These are phyloP conservation scores for Yamadazyma triangularis DNA, from an alignment of 1,139 yeast species.

Conservation along the genomic window DNA sequence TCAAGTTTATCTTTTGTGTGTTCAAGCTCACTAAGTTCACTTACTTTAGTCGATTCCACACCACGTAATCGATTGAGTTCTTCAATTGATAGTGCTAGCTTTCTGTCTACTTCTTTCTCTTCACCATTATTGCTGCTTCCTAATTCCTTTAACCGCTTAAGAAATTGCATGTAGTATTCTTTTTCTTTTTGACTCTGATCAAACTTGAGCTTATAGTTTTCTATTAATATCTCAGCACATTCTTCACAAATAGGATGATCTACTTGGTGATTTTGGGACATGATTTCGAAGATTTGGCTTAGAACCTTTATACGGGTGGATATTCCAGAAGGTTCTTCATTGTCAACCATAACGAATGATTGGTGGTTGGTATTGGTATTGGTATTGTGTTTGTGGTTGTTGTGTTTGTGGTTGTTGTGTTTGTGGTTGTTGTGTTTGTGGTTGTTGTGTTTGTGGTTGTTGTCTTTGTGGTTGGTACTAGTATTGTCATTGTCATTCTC, in stretches of 20 bases:
- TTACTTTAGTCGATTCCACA: slow-evolving; percentile 32
- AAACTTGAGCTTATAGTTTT: slow-evolving; percentile 65
- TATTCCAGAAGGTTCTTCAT: slow-evolving; percentile 13
- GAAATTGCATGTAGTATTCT: slow-evolving; percentile 69
- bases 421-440: too few relatives aligned
- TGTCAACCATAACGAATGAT: slow-evolving; percentile 6
- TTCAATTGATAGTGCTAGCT: slow-evolving; percentile 35
- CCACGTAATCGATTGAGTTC: slow-evolving; percentile 34
- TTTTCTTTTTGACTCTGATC: slow-evolving; percentile 75
- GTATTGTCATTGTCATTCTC: slow-evolving; percentile 11
- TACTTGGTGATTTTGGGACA: slow-evolving; percentile 62
- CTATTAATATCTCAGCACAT: slow-evolving; percentile 66
- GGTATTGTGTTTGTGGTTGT: too few relatives aligned
- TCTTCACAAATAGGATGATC: slow-evolving; percentile 87
- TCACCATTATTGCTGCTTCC: slow-evolving; percentile 12
- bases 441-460: too few relatives aligned
- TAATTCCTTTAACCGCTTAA: slow-evolving; percentile 63
- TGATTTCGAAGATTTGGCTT: slow-evolving; percentile 56
- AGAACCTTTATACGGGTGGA: slow-evolving; percentile 51
- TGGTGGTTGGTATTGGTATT: too few relatives aligned
- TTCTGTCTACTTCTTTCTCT: slow-evolving; percentile 23
- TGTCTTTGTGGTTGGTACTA: too few relatives aligned
- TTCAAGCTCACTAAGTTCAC: slow-evolving; percentile 46
- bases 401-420: too few relatives aligned
- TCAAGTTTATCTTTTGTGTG: slow-evolving; percentile 34